phyloP scores from a whole-genome alignment of 352 stramenopile species.

The Peronospora farinosa region DNA sequence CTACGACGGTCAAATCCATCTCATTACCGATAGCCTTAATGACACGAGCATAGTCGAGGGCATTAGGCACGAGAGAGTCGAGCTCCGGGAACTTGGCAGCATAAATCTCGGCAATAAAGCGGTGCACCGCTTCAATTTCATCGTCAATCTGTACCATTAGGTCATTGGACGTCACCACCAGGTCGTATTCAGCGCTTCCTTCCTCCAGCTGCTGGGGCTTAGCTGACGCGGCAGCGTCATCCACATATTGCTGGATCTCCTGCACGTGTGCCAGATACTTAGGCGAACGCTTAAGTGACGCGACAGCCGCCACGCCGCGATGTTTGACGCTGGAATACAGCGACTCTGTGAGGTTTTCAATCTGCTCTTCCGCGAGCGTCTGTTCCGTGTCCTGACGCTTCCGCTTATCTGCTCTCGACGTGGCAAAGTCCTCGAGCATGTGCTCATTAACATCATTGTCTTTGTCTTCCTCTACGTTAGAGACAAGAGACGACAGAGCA shows the following conservation, averaged over 20 bases:
- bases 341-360: constrained; percentile 31
- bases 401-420: constrained; percentile 12
- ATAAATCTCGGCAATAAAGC: constrained; percentile 90
- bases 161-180: constrained; percentile 89
- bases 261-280: constrained; percentile 71
- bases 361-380: constrained; percentile 13
- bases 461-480: constrained; percentile 14
- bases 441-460: constrained; percentile 19
- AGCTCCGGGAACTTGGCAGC: constrained; percentile 92
- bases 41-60: constrained; percentile 90
- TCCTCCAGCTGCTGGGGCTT: constrained; percentile 42
- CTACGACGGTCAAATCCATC: constrained; percentile 89
- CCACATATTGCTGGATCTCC: constrained; percentile 54
- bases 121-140: constrained; percentile 88
- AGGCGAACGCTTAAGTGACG: constrained; percentile 61
- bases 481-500: background rate
- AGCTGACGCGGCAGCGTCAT: constrained; percentile 18
- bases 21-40: constrained; percentile 90
- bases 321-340: constrained; percentile 43
- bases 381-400: constrained; percentile 24
- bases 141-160: constrained; percentile 91
- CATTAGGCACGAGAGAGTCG: constrained; percentile 89
- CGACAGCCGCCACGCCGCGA: constrained; percentile 51
- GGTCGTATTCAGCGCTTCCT: constrained; percentile 66
- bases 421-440: constrained; percentile 8